Evolutionary conservation across 2,329 filamentous ascomycete species (phyloP).

Genomic region (Trichoderma sp.): DNA sequence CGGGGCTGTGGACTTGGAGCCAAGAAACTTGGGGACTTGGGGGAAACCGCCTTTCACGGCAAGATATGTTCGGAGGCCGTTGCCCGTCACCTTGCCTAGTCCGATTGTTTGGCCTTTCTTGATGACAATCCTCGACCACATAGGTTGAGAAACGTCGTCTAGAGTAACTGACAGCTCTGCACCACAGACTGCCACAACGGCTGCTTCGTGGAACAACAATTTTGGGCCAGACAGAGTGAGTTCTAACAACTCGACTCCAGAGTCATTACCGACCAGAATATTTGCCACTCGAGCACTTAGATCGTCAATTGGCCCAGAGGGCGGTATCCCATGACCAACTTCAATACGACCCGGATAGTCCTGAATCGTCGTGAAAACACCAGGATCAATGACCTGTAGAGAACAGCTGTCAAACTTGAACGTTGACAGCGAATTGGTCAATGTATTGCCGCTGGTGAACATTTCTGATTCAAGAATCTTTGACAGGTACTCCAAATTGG

Average conservation of each 20-base stretch:
- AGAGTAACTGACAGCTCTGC: neutral
- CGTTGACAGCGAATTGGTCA: neutral
- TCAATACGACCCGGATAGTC: neutral
- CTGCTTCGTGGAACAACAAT: neutral
- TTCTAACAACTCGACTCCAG: neutral
- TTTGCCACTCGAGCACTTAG: neutral
- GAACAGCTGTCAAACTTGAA: neutral
- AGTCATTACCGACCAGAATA: neutral
- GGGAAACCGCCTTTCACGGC: neutral
- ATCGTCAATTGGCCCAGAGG: neutral
- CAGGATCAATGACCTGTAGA: neutral
- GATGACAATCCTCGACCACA: neutral
- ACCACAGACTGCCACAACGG: neutral
- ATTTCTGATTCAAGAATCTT: neutral
- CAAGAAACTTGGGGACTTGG: slow-evolving; percentile 30
- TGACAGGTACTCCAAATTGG: neutral
- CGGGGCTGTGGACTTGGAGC: neutral
- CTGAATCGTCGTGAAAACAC: neutral
- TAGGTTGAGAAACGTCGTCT: neutral
- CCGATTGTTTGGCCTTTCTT: neutral
- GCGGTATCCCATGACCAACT: neutral
- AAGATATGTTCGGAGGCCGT: slow-evolving; percentile 21
- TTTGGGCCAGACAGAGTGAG: neutral
- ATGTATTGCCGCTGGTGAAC: neutral
- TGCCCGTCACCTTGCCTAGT: neutral